Conservation (phyloP, 1,139 yeast genomes). For the Candida gigantensis region DNA sequence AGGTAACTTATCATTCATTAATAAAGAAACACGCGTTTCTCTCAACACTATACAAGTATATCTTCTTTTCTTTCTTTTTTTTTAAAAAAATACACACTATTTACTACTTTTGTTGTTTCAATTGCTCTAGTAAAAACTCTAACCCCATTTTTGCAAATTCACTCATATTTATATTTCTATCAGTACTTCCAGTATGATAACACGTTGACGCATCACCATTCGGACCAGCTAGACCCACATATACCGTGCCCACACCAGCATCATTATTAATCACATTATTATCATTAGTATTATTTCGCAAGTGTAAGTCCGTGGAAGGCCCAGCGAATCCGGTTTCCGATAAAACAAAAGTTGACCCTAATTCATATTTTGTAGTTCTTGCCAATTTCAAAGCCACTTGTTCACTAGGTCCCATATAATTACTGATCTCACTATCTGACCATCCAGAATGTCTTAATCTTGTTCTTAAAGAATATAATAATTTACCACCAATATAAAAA, state of each 20-base stretch:
- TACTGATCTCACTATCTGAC: slow-evolving; percentile 65
- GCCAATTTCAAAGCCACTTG: slow-evolving; percentile 76
- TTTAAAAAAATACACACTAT: not conserved
- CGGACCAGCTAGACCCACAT: slow-evolving; percentile 72
- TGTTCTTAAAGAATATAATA: slow-evolving; percentile 75
- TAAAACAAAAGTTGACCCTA: slow-evolving; percentile 78
- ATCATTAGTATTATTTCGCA: slow-evolving; percentile 20
- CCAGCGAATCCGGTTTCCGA: slow-evolving; percentile 92
- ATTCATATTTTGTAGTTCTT: slow-evolving; percentile 72
- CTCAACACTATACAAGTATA: no score
- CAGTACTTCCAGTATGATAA: slow-evolving; percentile 46
- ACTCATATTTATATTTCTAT: slow-evolving; percentile 70
- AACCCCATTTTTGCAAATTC: slow-evolving; percentile 70
- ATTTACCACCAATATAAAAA: slow-evolving; percentile 81
- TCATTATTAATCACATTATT: slow-evolving; percentile 8
- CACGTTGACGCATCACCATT: slow-evolving; percentile 52
- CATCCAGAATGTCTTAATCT: slow-evolving; percentile 77
- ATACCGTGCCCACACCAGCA: slow-evolving; percentile 63
- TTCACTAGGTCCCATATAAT: slow-evolving; percentile 81
- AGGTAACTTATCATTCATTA: no score
- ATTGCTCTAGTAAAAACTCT: slow-evolving; percentile 53
- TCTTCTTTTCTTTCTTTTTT: no score
- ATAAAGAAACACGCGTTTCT: no score
- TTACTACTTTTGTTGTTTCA: slow-evolving; percentile 14
- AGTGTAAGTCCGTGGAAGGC: slow-evolving; percentile 54